Conservation (phyloP, 1,284 basidiomycete genomes). For the Schizophyllum amplum region DNA sequence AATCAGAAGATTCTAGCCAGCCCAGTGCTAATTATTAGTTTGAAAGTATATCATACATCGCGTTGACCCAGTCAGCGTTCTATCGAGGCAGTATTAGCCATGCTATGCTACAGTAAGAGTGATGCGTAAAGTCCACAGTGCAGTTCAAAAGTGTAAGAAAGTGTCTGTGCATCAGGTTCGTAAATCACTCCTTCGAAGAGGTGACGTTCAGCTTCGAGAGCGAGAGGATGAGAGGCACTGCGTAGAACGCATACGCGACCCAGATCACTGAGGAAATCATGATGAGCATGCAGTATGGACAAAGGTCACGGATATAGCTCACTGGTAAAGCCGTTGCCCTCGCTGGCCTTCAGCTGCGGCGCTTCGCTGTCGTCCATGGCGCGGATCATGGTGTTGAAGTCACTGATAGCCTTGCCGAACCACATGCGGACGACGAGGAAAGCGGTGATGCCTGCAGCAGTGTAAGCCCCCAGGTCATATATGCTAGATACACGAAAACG, state of each 20-base stretch:
- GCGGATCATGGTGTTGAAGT: slow-evolving; percentile 61
- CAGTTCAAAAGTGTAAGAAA: background rate
- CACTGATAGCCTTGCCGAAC: slow-evolving; percentile 70
- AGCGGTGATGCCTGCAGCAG: slow-evolving; percentile 47
- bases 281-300: background rate
- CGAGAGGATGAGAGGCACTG: slow-evolving; percentile 60
- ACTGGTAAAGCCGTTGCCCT: slow-evolving; percentile 73
- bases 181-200: background rate
- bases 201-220: slow-evolving; percentile 63
- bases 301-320: slow-evolving; percentile 21
- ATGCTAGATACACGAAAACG: slow-evolving; percentile 10
- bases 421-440: slow-evolving; percentile 72
- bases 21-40: background rate
- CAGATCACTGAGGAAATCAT: slow-evolving; percentile 49
- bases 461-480: background rate
- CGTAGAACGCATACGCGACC: slow-evolving; percentile 69
- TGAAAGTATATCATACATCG: background rate
- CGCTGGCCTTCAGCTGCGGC: slow-evolving; percentile 53
- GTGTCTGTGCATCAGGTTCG: background rate
- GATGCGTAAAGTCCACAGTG: background rate
- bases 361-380: slow-evolving; percentile 37
- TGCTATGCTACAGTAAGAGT: background rate
- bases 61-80: background rate
- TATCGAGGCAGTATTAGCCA: background rate
- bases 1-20: background rate